Percentiles rank a stretch among this genome's conserved stretches.
Evolutionary conservation across 2,329 filamentous ascomycete species (phyloP).

Genomic region (Aspergillus chevalieri): DNA sequence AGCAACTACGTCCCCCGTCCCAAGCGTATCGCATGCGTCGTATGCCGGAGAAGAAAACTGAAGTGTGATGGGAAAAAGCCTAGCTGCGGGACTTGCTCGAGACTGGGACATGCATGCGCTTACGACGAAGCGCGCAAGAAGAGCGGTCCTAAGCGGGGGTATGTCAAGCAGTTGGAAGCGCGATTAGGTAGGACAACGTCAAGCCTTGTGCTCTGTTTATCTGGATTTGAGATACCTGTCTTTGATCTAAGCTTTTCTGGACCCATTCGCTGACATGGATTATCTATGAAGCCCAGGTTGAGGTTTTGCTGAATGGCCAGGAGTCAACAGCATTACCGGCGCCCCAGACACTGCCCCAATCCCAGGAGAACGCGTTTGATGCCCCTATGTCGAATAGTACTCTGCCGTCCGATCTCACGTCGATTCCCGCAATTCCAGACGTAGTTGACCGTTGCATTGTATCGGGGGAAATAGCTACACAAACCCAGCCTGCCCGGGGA

Average conservation of each 20-base stretch:
- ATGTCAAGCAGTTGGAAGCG: conserved; percentile 90
- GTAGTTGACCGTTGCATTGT: conserved; percentile 16
- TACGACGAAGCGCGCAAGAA: conserved; percentile 92
- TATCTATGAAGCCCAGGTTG: conserved; percentile 68
- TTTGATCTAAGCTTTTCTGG: too few relatives aligned
- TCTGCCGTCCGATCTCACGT: conserved; percentile 9
- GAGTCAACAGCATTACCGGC: conserved; percentile 40
- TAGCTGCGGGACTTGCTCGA: conserved; percentile 79
- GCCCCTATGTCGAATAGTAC: conserved; percentile 28
- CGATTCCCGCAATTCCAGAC: conserved; percentile 13
- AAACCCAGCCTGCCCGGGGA: conserved; percentile 14
- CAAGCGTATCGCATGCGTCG: conserved; percentile 92
- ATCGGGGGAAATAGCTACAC: conserved; percentile 14
- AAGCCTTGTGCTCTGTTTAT: background rate
- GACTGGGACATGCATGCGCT: conserved; percentile 78
- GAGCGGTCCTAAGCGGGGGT: conserved; percentile 89
- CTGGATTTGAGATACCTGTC: background rate
- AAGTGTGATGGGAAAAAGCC: conserved; percentile 81
- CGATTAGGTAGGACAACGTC: conserved; percentile 65
- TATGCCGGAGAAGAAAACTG: conserved; percentile 87
- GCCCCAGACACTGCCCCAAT: conserved; percentile 25
- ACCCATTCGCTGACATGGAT: conserved; percentile 7
- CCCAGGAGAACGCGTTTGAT: conserved; percentile 17
- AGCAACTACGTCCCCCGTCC: conserved; percentile 63
- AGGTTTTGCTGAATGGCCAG: conserved; percentile 79